Conservation (phyloP, 148 eudicot species). For the Amaranthus cruentus region DNA sequence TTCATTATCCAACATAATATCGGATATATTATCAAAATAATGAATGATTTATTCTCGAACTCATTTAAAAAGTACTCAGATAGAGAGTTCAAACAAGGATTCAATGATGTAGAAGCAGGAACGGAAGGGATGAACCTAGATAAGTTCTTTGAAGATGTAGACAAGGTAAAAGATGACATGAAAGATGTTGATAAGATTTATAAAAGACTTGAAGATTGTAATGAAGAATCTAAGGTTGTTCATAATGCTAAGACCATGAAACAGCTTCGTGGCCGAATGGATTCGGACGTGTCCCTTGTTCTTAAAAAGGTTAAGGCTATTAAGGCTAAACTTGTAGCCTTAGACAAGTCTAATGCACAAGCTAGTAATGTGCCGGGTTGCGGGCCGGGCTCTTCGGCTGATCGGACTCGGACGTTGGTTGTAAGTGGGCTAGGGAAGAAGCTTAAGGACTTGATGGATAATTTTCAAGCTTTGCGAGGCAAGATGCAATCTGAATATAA, state of each 20-base stretch:
- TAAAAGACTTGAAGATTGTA: slow-evolving; percentile 39
- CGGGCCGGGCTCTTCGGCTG: slow-evolving; percentile 44
- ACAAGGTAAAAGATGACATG: slow-evolving; percentile 50
- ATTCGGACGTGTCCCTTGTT: slow-evolving; percentile 39
- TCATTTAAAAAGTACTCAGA: slow-evolving; percentile 30
- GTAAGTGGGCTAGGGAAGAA: slow-evolving; percentile 51
- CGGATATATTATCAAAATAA: neutral
- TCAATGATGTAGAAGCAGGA: slow-evolving; percentile 20
- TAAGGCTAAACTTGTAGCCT: slow-evolving; percentile 47
- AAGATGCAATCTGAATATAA: slow-evolving; percentile 45
- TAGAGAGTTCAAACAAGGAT: neutral
- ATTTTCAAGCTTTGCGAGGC: slow-evolving; percentile 47
- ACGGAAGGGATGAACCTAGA: slow-evolving; percentile 40
- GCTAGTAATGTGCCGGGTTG: slow-evolving; percentile 41
- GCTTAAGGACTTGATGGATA: slow-evolving; percentile 55
- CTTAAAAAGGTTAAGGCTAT: slow-evolving; percentile 44
- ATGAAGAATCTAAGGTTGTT: slow-evolving; percentile 42
- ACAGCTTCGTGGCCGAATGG: slow-evolving; percentile 42
- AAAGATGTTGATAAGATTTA: slow-evolving; percentile 41
- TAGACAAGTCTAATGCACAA: slow-evolving; percentile 44
- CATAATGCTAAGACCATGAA: slow-evolving; percentile 53
- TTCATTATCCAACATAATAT: too few species aligned
- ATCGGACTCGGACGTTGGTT: slow-evolving; percentile 46
- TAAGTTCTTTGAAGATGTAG: slow-evolving; percentile 51
- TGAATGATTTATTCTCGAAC: slow-evolving; percentile 39